Base-by-base conservation (phyloP, 2,329 filamentous ascomycete species). In the Daldinia eschscholtzii region DNA sequence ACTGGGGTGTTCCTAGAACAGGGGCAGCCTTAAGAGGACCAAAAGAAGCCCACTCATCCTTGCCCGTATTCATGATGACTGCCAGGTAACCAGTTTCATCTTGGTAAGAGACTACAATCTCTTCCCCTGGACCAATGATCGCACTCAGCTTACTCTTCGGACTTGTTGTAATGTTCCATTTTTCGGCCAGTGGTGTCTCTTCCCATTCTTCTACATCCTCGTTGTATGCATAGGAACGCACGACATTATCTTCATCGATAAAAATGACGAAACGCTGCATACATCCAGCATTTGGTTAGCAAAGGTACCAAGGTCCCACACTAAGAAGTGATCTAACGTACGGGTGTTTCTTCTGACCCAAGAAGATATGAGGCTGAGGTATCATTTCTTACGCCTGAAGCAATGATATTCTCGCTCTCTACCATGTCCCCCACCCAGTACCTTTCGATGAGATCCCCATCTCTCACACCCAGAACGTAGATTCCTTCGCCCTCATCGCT, bases 191-290 rank as follows among this genome's bases (percentile, higher is more conserved):
- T 39, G 68, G 61, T 15, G 58, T 65, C 46, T 70, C 68, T 59
- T 70, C 65, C 68, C 68, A 70, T 13, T 70, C 68, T 42, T 70
- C 68, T 12, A 57, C 57, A 30, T 68, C 65, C 6, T 70, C 68
- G 9, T 68, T 50, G 46, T 70, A 70, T 60, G 52, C 46, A 55
- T 59, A 70, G 23, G 64, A 70, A 41, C 62, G 65, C 28, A 70
- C 35, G 28, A 48, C 23, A 41, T 65, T 63, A 1, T 68, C 50
- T 20, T 68, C 57, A 7, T 68, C 65, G 42, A 70, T 65, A 30
- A 68, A 70, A 13, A 70, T 50, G 41, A 67, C 58, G n/a, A 60
- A 61, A 56, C 68, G 68, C 68, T 70, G 18, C 23, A 41, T 18
- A 41, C 26, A 28, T 50, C 23, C 4, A 6, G 13, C 6, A 18